Conservation (phyloP, 1,139 yeast genomes). For the Kazachstania sp. region DNA sequence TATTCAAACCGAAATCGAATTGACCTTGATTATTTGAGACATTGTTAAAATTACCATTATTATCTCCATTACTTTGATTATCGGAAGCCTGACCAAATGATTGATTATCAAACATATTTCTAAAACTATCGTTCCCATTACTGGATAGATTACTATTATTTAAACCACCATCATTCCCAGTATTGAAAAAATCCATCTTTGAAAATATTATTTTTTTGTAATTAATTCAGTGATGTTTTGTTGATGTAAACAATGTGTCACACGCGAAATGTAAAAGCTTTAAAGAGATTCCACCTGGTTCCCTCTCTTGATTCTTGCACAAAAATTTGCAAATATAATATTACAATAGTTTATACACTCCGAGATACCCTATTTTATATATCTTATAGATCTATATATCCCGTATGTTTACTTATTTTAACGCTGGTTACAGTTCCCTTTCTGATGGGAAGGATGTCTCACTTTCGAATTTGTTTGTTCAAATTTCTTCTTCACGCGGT, state of each 20-base stretch:
- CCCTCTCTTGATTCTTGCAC: neutral
- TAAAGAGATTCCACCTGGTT: neutral
- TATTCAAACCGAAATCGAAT: constrained; percentile 6
- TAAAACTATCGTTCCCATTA: constrained; percentile 7
- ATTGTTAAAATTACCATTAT: neutral
- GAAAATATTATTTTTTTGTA: neutral
- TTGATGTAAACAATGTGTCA: neutral
- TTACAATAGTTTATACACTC: neutral
- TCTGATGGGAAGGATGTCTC: no score
- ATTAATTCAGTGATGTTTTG: no score
- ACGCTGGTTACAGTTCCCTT: no score
- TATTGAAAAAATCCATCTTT: constrained; percentile 12
- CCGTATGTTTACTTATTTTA: no score
- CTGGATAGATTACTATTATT: neutral
- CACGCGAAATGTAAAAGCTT: neutral
- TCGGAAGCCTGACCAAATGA: constrained; percentile 4
- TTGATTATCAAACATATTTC: constrained; percentile 10
- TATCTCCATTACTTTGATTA: constrained; percentile 4
- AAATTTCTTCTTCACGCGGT: no score
- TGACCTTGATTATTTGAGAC: constrained; percentile 2
- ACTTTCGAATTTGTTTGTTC: no score
- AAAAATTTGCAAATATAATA: neutral
- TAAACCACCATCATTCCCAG: constrained; percentile 3
- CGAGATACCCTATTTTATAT: neutral
- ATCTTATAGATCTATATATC: neutral